Evolutionary conservation across 495 filamentous ascomycete species (phyloP).

Genomic region (Xylaria telfairii): DNA sequence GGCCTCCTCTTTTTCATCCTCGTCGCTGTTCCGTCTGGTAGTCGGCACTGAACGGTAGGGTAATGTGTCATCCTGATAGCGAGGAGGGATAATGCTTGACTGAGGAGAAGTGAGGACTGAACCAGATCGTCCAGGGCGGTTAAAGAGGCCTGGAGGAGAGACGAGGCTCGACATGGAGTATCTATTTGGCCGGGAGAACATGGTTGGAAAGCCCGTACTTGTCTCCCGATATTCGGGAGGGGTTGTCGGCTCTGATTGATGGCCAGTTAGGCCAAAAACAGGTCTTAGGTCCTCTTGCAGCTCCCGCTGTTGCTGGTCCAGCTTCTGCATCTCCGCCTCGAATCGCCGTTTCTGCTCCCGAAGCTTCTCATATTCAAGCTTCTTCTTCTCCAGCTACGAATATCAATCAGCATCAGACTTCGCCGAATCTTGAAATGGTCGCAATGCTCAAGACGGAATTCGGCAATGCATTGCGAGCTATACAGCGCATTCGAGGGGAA

Average conservation of each 20-base stretch:
- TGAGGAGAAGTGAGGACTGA: conserved; percentile 70
- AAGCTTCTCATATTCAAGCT: conserved; percentile 82
- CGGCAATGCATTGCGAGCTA: neutral
- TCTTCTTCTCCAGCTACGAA: conserved; percentile 86
- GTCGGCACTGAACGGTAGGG: conserved; percentile 86
- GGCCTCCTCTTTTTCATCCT: conserved; percentile 73
- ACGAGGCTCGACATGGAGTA: conserved; percentile 83
- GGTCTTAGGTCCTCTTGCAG: conserved; percentile 77
- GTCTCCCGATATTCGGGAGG: conserved; percentile 90
- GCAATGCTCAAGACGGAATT: conserved; percentile 11
- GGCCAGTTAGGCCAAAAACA: conserved; percentile 56
- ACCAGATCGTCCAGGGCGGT: conserved; percentile 72
- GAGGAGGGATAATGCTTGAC: conserved; percentile 56
- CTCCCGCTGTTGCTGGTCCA: conserved; percentile 81
- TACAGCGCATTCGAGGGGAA: neutral
- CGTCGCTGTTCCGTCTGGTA: conserved; percentile 82
- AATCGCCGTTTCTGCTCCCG: conserved; percentile 84
- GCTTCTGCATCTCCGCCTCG: conserved; percentile 83
- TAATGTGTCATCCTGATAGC: conserved; percentile 61
- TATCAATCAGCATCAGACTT: conserved; percentile 35
- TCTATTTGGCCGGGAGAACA: conserved; percentile 77
- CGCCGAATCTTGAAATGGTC: conserved; percentile 1
- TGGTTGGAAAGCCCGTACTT: conserved; percentile 67
- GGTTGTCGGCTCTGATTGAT: conserved; percentile 92
- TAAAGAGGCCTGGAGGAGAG: conserved; percentile 78